These are phyloP conservation scores for Elaeis oleifera DNA, from an alignment of 202 grass and related monocot species.

Conservation along the genomic window DNA sequence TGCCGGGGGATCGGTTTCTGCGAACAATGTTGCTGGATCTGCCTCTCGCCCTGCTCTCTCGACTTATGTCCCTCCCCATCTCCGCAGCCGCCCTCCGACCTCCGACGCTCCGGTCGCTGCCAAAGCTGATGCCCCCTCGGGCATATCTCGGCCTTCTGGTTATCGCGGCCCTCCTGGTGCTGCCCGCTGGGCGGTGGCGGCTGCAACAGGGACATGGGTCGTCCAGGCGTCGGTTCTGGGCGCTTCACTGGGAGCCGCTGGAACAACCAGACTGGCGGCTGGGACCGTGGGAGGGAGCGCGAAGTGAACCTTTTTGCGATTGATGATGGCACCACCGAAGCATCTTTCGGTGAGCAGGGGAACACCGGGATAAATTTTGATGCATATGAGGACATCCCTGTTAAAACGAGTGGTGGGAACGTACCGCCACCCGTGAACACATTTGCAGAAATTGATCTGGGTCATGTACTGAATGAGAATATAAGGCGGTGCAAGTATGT, in stretches of 20 bases:
- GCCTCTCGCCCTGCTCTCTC: slow-evolving; percentile 12
- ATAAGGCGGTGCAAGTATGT: slow-evolving; percentile 65
- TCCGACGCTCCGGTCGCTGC: not conserved
- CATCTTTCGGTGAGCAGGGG: slow-evolving; percentile 27
- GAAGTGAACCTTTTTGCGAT: slow-evolving; percentile 52
- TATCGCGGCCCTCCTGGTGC: not conserved
- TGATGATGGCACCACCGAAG: not conserved
- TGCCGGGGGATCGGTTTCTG: too few species aligned
- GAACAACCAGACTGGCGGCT: slow-evolving; percentile 1
- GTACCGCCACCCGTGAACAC: slow-evolving; percentile 42
- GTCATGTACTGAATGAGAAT: slow-evolving; percentile 48
- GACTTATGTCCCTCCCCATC: slow-evolving; percentile 64
- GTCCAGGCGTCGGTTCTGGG: not conserved
- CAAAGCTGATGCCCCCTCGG: slow-evolving; percentile 1
- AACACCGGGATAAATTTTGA: slow-evolving; percentile 77
- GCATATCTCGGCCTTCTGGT: not conserved
- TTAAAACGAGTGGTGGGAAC: slow-evolving; percentile 50
- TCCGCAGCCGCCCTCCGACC: slow-evolving; percentile 34
- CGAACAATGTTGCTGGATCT: too few species aligned
- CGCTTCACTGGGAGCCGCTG: slow-evolving; percentile 7
- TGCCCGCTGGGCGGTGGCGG: slow-evolving; percentile 8
- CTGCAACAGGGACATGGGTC: not conserved
- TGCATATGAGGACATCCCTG: slow-evolving; percentile 74
- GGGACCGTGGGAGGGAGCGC: slow-evolving; percentile 24
- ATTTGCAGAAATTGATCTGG: slow-evolving; percentile 64